phyloP scores from a whole-genome alignment of 1,284 basidiomycete genomes.

The Trametes hirsuta region DNA sequence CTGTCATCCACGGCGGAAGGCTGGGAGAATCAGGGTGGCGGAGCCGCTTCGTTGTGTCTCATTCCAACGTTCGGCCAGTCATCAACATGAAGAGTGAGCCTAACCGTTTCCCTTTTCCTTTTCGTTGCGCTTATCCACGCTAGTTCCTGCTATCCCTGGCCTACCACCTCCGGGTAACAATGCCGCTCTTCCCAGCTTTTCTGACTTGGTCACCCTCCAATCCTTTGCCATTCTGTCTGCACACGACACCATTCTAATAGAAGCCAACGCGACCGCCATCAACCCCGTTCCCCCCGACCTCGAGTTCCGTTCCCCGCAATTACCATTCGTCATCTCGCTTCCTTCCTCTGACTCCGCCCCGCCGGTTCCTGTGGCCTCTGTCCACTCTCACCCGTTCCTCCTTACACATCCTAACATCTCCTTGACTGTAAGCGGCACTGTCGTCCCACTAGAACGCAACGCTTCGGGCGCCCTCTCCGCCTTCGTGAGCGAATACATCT shows the following conservation, averaged over 20 bases:
- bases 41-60: conserved; percentile 43
- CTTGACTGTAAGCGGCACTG: conserved; percentile 55
- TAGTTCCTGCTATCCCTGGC: conserved; percentile 69
- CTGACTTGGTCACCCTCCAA: conserved; percentile 60
- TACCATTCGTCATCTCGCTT: conserved; percentile 66
- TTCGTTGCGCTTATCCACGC: conserved; percentile 11
- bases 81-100: conserved; percentile 58
- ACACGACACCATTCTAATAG: conserved; percentile 45
- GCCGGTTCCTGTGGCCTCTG: conserved; percentile 53
- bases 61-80: conserved; percentile 48
- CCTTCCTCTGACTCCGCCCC: conserved; percentile 30
- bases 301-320: conserved; percentile 50
- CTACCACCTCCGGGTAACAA: conserved; percentile 61
- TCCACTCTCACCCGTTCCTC: conserved; percentile 55
- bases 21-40: conserved; percentile 53
- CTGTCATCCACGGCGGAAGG: conserved; percentile 55
- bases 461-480: conserved; percentile 54
- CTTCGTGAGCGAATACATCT: conserved; percentile 66
- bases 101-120: neutral
- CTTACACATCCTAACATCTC: conserved; percentile 72
- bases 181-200: conserved; percentile 54
- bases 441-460: conserved; percentile 55
- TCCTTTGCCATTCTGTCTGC: conserved; percentile 60
- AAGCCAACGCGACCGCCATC: conserved; percentile 59
- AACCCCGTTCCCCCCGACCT: conserved; percentile 54